These are phyloP conservation scores for Meyerozyma smithsonii DNA, from an alignment of 1,139 yeast species.

Conservation along the genomic window DNA sequence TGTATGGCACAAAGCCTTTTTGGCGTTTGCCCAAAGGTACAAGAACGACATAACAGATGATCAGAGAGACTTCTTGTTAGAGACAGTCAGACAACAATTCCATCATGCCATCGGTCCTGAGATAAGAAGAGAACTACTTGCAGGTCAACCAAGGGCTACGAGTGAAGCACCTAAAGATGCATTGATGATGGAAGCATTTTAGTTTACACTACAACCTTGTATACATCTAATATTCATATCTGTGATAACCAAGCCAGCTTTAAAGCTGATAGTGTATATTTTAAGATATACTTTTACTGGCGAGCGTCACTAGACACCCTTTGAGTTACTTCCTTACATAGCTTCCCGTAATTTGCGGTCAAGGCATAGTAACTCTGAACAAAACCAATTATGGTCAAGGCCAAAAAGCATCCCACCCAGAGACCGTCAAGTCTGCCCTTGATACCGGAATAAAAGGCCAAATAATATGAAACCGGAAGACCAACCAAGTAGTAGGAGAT, in stretches of 20 bases:
- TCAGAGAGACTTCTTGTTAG: conserved; percentile 89
- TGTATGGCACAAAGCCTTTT: conserved; percentile 94
- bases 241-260: too few relatives aligned
- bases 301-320: conserved; percentile 22
- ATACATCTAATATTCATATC: not conserved
- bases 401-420: conserved; percentile 51
- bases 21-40: conserved; percentile 91
- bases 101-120: conserved; percentile 92
- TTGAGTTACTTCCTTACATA: conserved; percentile 39
- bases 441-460: conserved; percentile 44
- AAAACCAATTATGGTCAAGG: conserved; percentile 47
- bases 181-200: conserved; percentile 38
- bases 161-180: conserved; percentile 25
- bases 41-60: conserved; percentile 97
- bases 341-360: conserved; percentile 33
- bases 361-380: conserved; percentile 45
- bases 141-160: conserved; percentile 56
- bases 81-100: conserved; percentile 84
- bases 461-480: conserved; percentile 43
- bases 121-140: conserved; percentile 85
- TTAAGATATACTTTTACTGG: not conserved
- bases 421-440: conserved; percentile 45
- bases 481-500: conserved; percentile 51
- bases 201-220: conserved; percentile 5
- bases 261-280: not conserved